Evolutionary conservation across 805 yeast species (phyloP), one percentile per base, ranked within the genome.

Genomic region (Starmerella apis): DNA sequence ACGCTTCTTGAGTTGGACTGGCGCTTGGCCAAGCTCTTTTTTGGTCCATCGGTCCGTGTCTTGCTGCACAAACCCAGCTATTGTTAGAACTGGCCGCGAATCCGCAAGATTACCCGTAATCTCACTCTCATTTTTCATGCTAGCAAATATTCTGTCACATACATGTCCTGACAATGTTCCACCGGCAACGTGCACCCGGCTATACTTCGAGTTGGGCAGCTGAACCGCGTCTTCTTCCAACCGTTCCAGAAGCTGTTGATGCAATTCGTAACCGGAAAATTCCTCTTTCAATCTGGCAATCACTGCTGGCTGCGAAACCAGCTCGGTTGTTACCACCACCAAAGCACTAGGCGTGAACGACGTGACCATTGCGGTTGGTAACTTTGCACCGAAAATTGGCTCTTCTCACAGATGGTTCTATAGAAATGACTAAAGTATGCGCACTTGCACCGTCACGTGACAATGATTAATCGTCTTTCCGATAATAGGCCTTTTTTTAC

Each of bases 231-330:
- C 56, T 23, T 58, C 59, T 5, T 59, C 55, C 13, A 68, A 60
- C 20, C 73, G 62, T 52, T 69, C 72, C 19, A 69, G 54, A 41
- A 69, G 65, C 62, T 69, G 73, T 51, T 56, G 61, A 52, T 60
- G 63, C 5, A 55, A 52, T 19, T 56, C 59, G 35, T 37, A 50
- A 2, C 28, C 49, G 10, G 39, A 23, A 18, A 48, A 52, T 9
- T 51, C 48, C 1, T 39, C 43, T 42, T 54, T 49, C 13, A 61
- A 38, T 7, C 39, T 32, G 13, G 54, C 55, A 18, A 59, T 57
- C 13, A 42, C 48, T n/a, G 46, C 46, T 20, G 59, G 59, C 35
- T 57, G 44, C 11, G 59, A 23, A 4, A 61, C 65, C 36, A 59
- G 50, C 31, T 52, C 58, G 19, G 53, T 35, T n/a, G 58, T 48